Evolutionary conservation across 1,284 basidiomycete species (phyloP).

Genomic region (Clitocybe nebularis): DNA sequence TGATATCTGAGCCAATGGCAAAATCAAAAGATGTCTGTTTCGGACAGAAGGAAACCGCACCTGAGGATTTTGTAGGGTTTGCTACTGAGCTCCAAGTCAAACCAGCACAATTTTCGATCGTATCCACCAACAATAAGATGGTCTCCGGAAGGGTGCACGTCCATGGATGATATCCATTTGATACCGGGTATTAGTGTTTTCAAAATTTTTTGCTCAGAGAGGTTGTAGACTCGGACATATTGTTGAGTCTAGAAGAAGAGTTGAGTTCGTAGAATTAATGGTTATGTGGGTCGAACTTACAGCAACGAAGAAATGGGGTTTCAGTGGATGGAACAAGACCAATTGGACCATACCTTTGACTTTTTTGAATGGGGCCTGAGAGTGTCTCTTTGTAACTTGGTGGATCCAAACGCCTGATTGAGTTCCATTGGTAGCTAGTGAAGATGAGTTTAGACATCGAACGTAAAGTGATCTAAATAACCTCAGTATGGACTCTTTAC

Average conservation of each 20-base stretch:
- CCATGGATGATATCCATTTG: slow-evolving; percentile 96
- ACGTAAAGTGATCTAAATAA: background rate
- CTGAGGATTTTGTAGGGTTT: slow-evolving; percentile 96
- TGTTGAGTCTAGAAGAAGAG: slow-evolving; percentile 75
- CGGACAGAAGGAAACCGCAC: slow-evolving; percentile 32
- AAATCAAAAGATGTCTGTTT: slow-evolving; percentile 3
- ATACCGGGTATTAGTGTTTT: slow-evolving; percentile 93
- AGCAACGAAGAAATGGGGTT: slow-evolving; percentile 97
- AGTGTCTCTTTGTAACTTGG: slow-evolving; percentile 89
- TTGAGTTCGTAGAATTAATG: slow-evolving; percentile 13
- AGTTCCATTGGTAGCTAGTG: slow-evolving; percentile 53
- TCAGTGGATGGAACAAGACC: slow-evolving; percentile 91
- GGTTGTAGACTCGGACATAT: slow-evolving; percentile 93
- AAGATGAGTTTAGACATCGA: slow-evolving; percentile 2
- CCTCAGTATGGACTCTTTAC: slow-evolving; percentile 31
- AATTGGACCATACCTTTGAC: slow-evolving; percentile 88
- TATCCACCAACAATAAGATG: slow-evolving; percentile 97
- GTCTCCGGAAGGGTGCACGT: slow-evolving; percentile 93
- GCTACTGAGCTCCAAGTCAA: slow-evolving; percentile 93
- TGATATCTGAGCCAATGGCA: slow-evolving; percentile 69
- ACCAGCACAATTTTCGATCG: slow-evolving; percentile 98
- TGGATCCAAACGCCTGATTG: slow-evolving; percentile 90
- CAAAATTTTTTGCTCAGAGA: slow-evolving; percentile 88
- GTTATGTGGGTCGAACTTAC: slow-evolving; percentile 42
- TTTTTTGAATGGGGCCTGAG: slow-evolving; percentile 96